These are phyloP conservation scores for Cryphonectria carpinicola DNA, from an alignment of 2,329 filamentous ascomycete genomes.

Conservation along the genomic window DNA sequence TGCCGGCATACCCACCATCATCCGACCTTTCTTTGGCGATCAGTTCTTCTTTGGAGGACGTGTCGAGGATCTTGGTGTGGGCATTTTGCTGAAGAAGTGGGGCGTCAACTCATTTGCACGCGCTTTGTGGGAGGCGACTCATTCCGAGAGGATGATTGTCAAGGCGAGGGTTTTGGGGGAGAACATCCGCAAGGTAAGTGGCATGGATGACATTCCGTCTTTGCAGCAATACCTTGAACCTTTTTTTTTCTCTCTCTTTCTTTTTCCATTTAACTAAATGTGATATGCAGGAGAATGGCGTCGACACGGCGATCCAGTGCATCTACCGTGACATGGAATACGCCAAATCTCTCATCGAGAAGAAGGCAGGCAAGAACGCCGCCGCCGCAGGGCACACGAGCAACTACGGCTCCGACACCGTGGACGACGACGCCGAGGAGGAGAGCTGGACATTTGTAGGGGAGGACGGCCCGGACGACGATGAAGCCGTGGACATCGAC, in stretches of 20 bases:
- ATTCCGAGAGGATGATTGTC: conserved; percentile 87
- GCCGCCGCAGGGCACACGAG: conserved; percentile 41
- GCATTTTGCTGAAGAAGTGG: conserved; percentile 85
- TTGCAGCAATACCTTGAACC: neutral
- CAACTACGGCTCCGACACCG: conserved; percentile 42
- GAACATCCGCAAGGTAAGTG: conserved; percentile 78
- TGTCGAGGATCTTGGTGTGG: conserved; percentile 91
- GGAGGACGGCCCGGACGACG: conserved; percentile 49
- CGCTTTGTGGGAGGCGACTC: conserved; percentile 88
- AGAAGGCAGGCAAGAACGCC: conserved; percentile 57
- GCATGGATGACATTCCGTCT: conserved; percentile 28
- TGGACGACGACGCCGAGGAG: conserved; percentile 67
- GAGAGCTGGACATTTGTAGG: conserved; percentile 94
- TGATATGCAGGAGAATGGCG: conserved; percentile 77
- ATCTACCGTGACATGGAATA: conserved; percentile 97
- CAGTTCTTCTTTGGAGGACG: conserved; percentile 94
- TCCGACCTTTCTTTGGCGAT: conserved; percentile 96
- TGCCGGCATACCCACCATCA: conserved; percentile 89
- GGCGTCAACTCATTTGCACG: conserved; percentile 84
- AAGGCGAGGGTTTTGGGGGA: conserved; percentile 84
- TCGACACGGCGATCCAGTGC: conserved; percentile 85
- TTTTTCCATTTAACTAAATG: neutral
- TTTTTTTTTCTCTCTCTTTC: neutral
- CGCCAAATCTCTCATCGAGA: conserved; percentile 80
- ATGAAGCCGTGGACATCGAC: conserved; percentile 28